Percentiles rank a stretch among this genome's conserved stretches.
phyloP scores from a whole-genome alignment of 1,284 basidiomycete species.

The Cystobasidium sp. region DNA sequence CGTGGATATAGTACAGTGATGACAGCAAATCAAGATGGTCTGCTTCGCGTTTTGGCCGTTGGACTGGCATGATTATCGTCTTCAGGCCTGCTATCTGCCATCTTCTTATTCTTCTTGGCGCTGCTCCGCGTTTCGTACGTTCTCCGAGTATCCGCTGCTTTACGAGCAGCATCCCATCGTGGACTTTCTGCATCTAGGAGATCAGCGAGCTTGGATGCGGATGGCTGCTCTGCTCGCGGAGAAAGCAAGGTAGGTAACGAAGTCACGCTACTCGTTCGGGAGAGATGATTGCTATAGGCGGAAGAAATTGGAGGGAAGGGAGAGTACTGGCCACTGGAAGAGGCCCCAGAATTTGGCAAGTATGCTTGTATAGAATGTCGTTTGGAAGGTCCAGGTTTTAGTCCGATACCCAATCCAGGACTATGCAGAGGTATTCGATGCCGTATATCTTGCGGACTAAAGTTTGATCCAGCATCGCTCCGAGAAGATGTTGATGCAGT shows the following conservation, averaged over 20 bases:
- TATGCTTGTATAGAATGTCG: slow-evolving; percentile 21
- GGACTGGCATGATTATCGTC: neutral
- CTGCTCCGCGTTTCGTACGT: neutral
- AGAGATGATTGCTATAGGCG: slow-evolving; percentile 11
- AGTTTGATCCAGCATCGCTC: neutral
- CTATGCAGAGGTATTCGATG: slow-evolving; percentile 16
- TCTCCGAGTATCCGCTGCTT: neutral
- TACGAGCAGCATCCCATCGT: neutral
- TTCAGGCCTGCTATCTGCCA: neutral
- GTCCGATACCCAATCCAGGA: slow-evolving; percentile 16
- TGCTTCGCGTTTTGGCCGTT: neutral
- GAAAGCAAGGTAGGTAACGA: slow-evolving; percentile 10
- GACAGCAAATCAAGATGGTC: too few species aligned
- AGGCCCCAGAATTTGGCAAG: neutral
- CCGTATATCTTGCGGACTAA: neutral
- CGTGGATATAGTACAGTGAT: too few species aligned
- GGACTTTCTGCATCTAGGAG: slow-evolving; percentile 12
- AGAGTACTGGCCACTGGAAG: neutral
- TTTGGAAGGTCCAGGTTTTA: slow-evolving; percentile 6
- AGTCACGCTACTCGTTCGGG: slow-evolving; percentile 28
- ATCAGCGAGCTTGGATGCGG: slow-evolving; percentile 3
- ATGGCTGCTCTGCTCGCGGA: slow-evolving; percentile 16
- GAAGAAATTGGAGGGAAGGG: slow-evolving; percentile 4
- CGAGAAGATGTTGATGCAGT: slow-evolving; percentile 8
- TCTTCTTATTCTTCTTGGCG: neutral